Base-by-base conservation (phyloP, 345 rosid species). In the Pugionium cornutum region DNA sequence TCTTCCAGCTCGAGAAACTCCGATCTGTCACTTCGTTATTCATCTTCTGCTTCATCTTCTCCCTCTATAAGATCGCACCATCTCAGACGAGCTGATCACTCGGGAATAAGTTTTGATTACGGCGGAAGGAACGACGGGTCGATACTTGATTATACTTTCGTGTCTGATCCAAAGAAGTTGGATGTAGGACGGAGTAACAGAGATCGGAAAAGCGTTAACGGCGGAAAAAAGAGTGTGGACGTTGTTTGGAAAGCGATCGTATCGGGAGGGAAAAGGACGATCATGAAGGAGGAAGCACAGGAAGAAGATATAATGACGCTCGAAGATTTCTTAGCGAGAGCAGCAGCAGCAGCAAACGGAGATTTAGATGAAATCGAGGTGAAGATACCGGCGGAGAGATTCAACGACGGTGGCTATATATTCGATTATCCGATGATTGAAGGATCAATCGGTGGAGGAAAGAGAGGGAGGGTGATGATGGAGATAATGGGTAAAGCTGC, bases 211-310 rank as follows among this genome's bases (percentile, higher is more conserved):
- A 62, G 67, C 32, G 60, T 64, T 4, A 49, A 56, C 56, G 64
- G 58, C 34, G 61, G 62, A 9, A 65, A 58, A n/a, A 83, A 70
- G 73, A 84, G 75, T 1, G 91, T 77, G 4, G 94, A 94, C 6
- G 92, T 90, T 18, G 86, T 86, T n/a, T 88, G 97, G 99, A 79
- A 82, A 60, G 99, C 88, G 79, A 88, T 94, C 51, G 85, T 88
- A 9, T 83, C 86, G 1, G 84, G 82, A 35, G 88, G 83, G 67
- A 81, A 73, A 50, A 83, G 69, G 67, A 84, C 76, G 65, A 66
- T 58, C 10, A 52, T 81, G 88, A 94, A 94, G 77, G 86, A 83
- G 69, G 96, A 92, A 66, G 67, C 54, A 70, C 73, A 84, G 0
- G 75, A 71, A 4, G 91, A 86, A 44, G 89, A 86, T 65, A 40